phyloP scores from a whole-genome alignment of 208 protist species.

The Acanthamoeba healyi region DNA sequence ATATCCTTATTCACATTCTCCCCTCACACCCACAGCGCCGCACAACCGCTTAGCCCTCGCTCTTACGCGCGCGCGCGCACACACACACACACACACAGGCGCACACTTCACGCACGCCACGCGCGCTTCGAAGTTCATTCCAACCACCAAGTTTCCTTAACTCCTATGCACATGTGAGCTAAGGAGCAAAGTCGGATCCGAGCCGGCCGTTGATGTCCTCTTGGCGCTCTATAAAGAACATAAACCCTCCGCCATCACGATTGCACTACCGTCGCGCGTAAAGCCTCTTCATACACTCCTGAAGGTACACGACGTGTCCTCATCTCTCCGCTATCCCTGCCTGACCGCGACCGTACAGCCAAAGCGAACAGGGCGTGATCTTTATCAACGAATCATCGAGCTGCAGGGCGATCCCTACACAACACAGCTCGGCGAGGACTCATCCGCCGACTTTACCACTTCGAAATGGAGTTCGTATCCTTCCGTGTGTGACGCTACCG shows the following conservation, averaged over 20 bases:
- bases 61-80: too few species aligned
- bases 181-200: background rate
- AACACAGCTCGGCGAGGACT: background rate
- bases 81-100: too few species aligned
- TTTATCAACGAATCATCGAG: background rate
- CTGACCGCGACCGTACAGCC: background rate
- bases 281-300: background rate
- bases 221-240: background rate
- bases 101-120: too few species aligned
- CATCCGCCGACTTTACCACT: background rate
- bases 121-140: too few species aligned
- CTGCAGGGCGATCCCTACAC: background rate
- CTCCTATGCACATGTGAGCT: background rate
- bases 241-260: background rate
- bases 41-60: too few species aligned
- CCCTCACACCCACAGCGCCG: too few species aligned
- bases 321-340: background rate
- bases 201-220: background rate
- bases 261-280: background rate
- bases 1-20: background rate
- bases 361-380: background rate
- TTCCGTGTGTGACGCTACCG: too few species aligned
- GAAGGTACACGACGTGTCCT: background rate
- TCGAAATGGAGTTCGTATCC: background rate
- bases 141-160: too few species aligned